Conservation (phyloP, 345 rosid genomes). For the Salix brachista region DNA sequence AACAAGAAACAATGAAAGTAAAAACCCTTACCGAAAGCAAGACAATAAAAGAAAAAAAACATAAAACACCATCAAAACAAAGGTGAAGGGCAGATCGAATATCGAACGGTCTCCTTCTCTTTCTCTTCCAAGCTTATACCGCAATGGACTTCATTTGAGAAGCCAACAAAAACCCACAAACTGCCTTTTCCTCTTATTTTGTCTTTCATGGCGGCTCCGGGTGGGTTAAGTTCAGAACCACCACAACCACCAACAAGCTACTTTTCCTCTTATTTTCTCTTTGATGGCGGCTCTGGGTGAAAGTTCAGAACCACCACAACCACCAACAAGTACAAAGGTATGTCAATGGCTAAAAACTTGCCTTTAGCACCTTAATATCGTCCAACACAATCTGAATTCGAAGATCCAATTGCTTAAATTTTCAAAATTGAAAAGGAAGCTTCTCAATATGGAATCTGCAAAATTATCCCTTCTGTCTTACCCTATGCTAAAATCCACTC, state of each 20-base stretch:
- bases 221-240: constrained; percentile 16
- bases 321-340: constrained; percentile 36
- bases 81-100: neutral
- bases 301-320: constrained; percentile 36
- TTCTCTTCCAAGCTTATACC: neutral
- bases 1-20: neutral
- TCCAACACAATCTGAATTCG: constrained; percentile 78
- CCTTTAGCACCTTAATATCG: constrained; percentile 89
- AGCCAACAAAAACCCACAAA: neutral
- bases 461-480: constrained; percentile 83
- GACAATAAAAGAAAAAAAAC: neutral
- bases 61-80: neutral
- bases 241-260: no score
- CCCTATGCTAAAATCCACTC: constrained; percentile 57
- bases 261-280: neutral
- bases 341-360: constrained; percentile 83
- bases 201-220: neutral
- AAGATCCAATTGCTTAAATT: constrained; percentile 98
- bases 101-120: constrained; percentile 13
- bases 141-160: constrained; percentile 32
- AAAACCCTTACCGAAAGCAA: neutral
- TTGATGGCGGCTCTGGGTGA: constrained; percentile 42
- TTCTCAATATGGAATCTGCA: constrained; percentile 87
- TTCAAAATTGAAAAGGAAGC: constrained; percentile 94
- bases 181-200: no score